Evolutionary conservation across 2,329 filamentous ascomycete species (phyloP).

Genomic region (Celoporthe dispersa): DNA sequence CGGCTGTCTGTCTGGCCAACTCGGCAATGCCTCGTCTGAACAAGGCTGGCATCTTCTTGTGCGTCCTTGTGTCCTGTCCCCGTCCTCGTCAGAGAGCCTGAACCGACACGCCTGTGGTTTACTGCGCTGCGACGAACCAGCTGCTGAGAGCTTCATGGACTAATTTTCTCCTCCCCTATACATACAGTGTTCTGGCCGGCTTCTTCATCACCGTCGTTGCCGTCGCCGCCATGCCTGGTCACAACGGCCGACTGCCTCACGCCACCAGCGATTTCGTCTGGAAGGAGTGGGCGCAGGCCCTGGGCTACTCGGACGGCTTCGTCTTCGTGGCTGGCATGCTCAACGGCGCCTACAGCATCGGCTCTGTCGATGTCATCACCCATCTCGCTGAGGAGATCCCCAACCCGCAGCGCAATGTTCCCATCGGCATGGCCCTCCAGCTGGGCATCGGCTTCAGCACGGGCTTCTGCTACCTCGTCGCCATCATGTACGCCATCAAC

Average conservation of each 20-base stretch:
- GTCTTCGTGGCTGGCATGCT: conserved; percentile 49
- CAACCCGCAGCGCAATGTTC: conserved; percentile 54
- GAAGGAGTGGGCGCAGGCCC: conserved; percentile 44
- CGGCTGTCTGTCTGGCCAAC: conserved; percentile 57
- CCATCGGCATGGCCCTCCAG: conserved; percentile 56
- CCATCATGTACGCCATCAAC: conserved; percentile 63
- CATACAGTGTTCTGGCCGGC: conserved; percentile 50
- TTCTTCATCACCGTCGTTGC: conserved; percentile 60
- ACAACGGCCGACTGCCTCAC: conserved; percentile 37
- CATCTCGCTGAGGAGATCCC: conserved; percentile 70
- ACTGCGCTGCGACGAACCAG: no score
- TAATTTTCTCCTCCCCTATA: background rate
- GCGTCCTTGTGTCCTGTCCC: background rate
- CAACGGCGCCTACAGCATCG: conserved; percentile 73
- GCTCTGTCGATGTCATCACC: conserved; percentile 66
- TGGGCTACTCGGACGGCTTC: conserved; percentile 47
- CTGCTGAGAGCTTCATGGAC: no score
- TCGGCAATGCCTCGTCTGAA: conserved; percentile 56
- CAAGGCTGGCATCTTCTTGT: conserved; percentile 55
- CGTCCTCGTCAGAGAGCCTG: background rate
- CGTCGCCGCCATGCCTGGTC: conserved; percentile 55
- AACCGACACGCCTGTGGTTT: no score
- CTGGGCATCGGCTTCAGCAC: conserved; percentile 56
- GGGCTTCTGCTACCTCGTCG: conserved; percentile 55
- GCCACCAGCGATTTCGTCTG: conserved; percentile 45